Evolutionary conservation across 805 yeast species (phyloP), one percentile per base, ranked within the genome.

Genomic region (Candida verbasci): DNA sequence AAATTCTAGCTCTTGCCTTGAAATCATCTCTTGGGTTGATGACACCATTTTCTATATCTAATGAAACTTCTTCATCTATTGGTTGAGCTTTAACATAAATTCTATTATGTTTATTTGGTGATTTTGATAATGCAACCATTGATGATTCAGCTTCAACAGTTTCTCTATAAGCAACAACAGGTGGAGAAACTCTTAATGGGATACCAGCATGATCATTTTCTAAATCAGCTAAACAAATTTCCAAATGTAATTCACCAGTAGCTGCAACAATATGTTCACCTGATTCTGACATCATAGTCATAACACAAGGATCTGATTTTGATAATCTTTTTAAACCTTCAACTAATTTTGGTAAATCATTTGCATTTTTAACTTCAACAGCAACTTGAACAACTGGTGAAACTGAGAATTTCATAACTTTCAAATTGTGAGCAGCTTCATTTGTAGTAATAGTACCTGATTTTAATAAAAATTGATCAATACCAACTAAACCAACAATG

Each of bases 71-170:
- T 78, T 93, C 97, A 55, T 80, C 86, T 55, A 91, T 69, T 68
- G 98, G 97, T 72, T 84, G 82, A 69, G 97, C 97, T 78, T 84
- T 88, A 65, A 91, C 80, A 84, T 87, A 91, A 69, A 91, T 80
- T 86, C 98, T 91, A 96, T 91, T 91, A 78, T 91, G 98, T 87
- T 91, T 91, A 94, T 91, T 91, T 75, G 97, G 97, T 69, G 98
- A 91, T 81, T 91, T 91, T 55, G 98, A 89, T 65, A 91, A 80
- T 61, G 98, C 97, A 65, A 77, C 79, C 82, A 88, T 93, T 62
- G 93, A 80, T 45, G 97, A 91, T 75, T 85, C 94, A 63, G 74
- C 81, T 62, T 80, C 82, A 68, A 89, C 96, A 49, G 97, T 91
- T 81, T 91, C 98, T 82, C 96, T 86, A 91, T 91, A 91, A 60